Conservation (phyloP, 1,284 basidiomycete genomes). For the Ganoderma lucidum region DNA sequence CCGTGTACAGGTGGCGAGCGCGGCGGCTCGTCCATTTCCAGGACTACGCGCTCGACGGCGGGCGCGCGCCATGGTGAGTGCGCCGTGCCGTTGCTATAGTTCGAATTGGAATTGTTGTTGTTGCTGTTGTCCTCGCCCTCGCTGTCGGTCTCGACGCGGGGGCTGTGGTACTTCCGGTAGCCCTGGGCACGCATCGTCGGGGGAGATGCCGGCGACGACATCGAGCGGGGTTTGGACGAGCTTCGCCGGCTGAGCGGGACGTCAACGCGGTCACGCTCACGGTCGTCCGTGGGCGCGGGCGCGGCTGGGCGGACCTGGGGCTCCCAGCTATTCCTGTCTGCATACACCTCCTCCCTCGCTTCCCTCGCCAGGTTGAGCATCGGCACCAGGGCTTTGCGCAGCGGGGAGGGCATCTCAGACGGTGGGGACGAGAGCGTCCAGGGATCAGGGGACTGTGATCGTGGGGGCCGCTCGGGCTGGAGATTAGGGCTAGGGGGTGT, state of each 20-base stretch:
- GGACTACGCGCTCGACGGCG: conserved; percentile 21
- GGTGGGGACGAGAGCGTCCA: conserved; percentile 33
- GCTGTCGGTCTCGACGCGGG: conserved; percentile 32
- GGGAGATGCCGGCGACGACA: conserved; percentile 22
- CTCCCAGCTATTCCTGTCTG: conserved; percentile 7
- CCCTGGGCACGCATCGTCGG: conserved; percentile 21
- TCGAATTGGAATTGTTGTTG: conserved; percentile 6
- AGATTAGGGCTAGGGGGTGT: conserved; percentile 30
- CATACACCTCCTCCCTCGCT: conserved; percentile 25
- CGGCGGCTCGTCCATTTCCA: conserved; percentile 15
- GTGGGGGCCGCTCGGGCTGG: conserved; percentile 28
- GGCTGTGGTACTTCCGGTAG: conserved; percentile 27
- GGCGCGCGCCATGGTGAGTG: conserved; percentile 24
- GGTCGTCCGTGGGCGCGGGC: conserved; percentile 17
- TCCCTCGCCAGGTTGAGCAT: conserved; percentile 31
- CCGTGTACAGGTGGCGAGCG: conserved; percentile 6
- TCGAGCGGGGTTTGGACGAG: conserved; percentile 24
- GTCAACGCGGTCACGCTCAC: conserved; percentile 4
- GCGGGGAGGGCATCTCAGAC: conserved; percentile 31
- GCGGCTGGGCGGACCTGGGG: conserved; percentile 13
- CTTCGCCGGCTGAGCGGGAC: conserved; percentile 24
- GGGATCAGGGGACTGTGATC: conserved; percentile 29
- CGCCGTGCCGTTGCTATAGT: conserved; percentile 8
- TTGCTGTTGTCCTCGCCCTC: conserved; percentile 24
- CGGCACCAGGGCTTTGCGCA: conserved; percentile 25